phyloP scores from a whole-genome alignment of 179 eudicot genomes.

The Beta macrorhiza region DNA sequence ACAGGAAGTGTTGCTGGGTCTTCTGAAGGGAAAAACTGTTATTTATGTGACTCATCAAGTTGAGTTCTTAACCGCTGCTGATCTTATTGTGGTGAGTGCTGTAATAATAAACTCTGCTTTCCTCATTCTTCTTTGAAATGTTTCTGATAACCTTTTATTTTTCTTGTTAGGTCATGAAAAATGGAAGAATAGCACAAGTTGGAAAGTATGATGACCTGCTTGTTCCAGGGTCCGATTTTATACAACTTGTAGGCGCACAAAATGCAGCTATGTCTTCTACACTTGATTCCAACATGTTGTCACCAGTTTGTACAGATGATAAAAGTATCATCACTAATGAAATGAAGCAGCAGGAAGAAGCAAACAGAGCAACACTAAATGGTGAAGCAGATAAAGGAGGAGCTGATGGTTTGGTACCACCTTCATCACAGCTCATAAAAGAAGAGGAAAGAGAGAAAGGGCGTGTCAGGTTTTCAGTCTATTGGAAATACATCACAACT shows the following conservation, averaged over 20 bases:
- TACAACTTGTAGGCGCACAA: constrained; percentile 14
- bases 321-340: background rate
- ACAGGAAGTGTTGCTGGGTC: constrained; percentile 28
- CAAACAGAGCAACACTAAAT: no score
- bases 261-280: background rate
- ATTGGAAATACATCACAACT: constrained; percentile 29
- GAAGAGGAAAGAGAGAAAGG: constrained; percentile 31
- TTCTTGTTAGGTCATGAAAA: constrained; percentile 22
- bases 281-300: background rate
- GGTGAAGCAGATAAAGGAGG: constrained; percentile 1
- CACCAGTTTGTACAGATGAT: background rate
- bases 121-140: background rate
- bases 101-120: background rate
- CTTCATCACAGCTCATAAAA: constrained; percentile 22
- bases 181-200: constrained; percentile 21
- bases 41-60: constrained; percentile 31
- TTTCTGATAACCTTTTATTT: background rate
- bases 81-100: constrained; percentile 20
- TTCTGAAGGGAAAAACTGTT: constrained; percentile 19
- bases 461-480: constrained; percentile 18
- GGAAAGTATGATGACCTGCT: constrained; percentile 14
- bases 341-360: background rate
- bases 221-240: constrained; percentile 16
- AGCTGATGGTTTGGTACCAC: background rate
- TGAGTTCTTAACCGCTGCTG: constrained; percentile 28